Evolutionary conservation across 1,284 basidiomycete species (phyloP).

Genomic region (Rhodotorula sp.): DNA sequence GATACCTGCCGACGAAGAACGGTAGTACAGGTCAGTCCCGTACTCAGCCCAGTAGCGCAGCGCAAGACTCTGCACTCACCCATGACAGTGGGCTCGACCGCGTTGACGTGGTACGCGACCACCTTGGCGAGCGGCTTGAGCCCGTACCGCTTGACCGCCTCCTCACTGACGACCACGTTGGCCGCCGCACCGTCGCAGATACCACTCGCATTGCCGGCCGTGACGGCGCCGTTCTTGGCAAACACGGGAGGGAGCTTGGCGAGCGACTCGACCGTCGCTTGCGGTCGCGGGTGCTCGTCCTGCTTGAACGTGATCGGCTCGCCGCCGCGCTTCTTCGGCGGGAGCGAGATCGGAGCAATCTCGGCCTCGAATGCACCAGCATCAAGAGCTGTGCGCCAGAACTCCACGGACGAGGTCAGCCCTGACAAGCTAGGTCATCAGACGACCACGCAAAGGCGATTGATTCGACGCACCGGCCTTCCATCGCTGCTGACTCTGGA

Average conservation of each 20-base stretch:
- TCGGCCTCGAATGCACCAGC: slow-evolving; percentile 53
- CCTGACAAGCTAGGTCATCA: background rate
- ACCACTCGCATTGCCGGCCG: slow-evolving; percentile 92
- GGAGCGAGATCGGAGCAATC: slow-evolving; percentile 49
- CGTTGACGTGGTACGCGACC: slow-evolving; percentile 61
- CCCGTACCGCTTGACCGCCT: slow-evolving; percentile 83
- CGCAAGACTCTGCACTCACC: slow-evolving; percentile 39
- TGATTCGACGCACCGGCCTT: slow-evolving; percentile 46
- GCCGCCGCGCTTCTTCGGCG: slow-evolving; percentile 47
- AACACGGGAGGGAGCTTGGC: slow-evolving; percentile 83
- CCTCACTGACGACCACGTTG: slow-evolving; percentile 86
- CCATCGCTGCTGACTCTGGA: slow-evolving; percentile 51
- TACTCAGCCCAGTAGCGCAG: too few relatives aligned
- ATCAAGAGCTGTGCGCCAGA: slow-evolving; percentile 49
- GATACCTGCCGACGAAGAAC: slow-evolving; percentile 47
- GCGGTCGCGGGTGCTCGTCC: slow-evolving; percentile 63
- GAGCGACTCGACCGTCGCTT: slow-evolving; percentile 88
- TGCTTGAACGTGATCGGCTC: slow-evolving; percentile 46
- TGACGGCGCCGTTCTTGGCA: slow-evolving; percentile 83
- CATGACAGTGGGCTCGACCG: slow-evolving; percentile 59
- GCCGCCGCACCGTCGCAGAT: slow-evolving; percentile 92
- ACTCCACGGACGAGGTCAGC: too few relatives aligned
- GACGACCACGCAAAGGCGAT: background rate
- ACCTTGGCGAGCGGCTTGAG: slow-evolving; percentile 87
- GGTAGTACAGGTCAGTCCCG: background rate